These are phyloP conservation scores for Magnolia changhungtana DNA, from an alignment of 164 flowering plant species.

Conservation along the genomic window DNA sequence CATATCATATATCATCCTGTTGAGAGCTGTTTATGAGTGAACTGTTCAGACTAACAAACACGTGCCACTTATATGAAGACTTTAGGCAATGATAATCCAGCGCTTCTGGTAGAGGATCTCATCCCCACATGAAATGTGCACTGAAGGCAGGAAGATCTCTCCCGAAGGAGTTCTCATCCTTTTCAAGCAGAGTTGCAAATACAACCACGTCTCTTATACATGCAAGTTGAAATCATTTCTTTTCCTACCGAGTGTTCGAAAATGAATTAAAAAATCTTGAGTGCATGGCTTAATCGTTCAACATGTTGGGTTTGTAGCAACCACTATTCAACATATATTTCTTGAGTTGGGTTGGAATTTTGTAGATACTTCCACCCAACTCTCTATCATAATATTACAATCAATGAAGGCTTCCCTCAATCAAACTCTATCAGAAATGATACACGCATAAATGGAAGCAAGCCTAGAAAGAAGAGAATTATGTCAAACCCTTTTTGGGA, in stretches of 20 bases:
- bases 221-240: background rate
- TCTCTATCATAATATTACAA: slow-evolving; percentile 3
- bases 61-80: too few relatives aligned
- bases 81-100: too few relatives aligned
- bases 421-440: background rate
- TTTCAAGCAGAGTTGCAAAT: background rate
- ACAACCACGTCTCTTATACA: background rate
- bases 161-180: background rate
- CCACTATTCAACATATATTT: background rate
- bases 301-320: background rate
- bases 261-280: background rate
- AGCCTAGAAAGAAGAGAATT: background rate
- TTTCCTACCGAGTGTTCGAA: background rate
- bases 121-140: too few relatives aligned
- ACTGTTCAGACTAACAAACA: too few relatives aligned
- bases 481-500: background rate
- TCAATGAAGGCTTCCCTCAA: background rate
- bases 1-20: too few relatives aligned
- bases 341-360: background rate
- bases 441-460: background rate
- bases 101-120: too few relatives aligned
- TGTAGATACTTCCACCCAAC: background rate
- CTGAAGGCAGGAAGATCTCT: too few relatives aligned
- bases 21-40: too few relatives aligned
- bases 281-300: background rate